Base-by-base conservation (phyloP, 257 asterid species). In the Fraxinus anomala region DNA sequence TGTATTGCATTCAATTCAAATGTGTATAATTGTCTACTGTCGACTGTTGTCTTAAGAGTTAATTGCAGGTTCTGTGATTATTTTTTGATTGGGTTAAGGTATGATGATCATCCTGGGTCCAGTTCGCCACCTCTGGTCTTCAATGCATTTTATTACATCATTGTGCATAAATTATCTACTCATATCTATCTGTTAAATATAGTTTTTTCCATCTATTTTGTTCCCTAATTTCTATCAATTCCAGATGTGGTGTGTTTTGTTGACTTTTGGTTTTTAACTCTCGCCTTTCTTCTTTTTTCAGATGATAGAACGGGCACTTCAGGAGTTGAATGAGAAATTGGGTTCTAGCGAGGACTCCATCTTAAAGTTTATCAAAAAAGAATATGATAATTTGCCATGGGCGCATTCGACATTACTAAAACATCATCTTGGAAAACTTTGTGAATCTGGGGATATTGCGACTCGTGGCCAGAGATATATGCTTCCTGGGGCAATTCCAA, bases 291-390 rank as follows among this genome's bases (percentile, higher is more conserved):
- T 71, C 72, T 33, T 24, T 70, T 31, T 73, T 33, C 87, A 89
- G 96, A 92, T 91, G 94, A 91, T 92, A 77, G 79, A 77, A 51
- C 75, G 74, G 68, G 93, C 95, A 26, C 78, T 91, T 49, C 23
- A 16, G 3, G 85, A 78, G 81, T 73, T 92, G 86, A 86, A 86
- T 13, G 85, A 88, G 86, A 80, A 80, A 70, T 72, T 78, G 39
- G 95, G 91, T 74, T 89, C 93, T 33, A 85, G 82, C 26, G 88
- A 85, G 82, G 89, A 86, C 68, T 76, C 89, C 21, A 89, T 89
- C 81, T 91, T 90, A 6, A 74, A 72, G 77, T 87, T 81, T 70
- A 82, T 92, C 7, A 72, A 71, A 61, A 80, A 77, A 23, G 84
- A 72, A 47, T 84, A 90, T 44, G 34, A 78, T 8, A 81, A 83